Conservation (phyloP, 371 early-diverging fungal genomes). For the Umbelopsis sp. region DNA sequence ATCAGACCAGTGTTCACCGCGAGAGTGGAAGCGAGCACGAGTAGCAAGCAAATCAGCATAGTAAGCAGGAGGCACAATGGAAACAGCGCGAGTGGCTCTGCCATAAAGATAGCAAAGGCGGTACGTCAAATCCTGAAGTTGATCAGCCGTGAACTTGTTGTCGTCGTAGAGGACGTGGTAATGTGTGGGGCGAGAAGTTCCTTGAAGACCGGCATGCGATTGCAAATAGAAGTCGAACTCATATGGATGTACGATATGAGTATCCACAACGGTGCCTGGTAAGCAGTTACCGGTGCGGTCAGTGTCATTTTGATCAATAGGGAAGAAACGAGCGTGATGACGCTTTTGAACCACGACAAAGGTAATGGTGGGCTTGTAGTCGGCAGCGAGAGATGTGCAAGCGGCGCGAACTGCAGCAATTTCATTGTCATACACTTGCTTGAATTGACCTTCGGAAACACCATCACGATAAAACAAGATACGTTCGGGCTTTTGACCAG, state of each 20-base stretch:
- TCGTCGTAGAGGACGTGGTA: slow-evolving; percentile 91
- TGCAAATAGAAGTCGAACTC: slow-evolving; percentile 92
- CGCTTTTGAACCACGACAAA: slow-evolving; percentile 96
- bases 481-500: slow-evolving; percentile 78
- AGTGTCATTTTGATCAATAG: slow-evolving; percentile 60
- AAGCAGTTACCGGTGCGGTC: slow-evolving; percentile 48
- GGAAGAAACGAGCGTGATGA: slow-evolving; percentile 95
- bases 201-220: slow-evolving; percentile 90
- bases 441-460: slow-evolving; percentile 92
- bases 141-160: slow-evolving; percentile 76
- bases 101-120: slow-evolving; percentile 89
- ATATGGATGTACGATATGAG: slow-evolving; percentile 79
- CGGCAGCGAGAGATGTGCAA: slow-evolving; percentile 64
- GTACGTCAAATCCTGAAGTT: slow-evolving; percentile 84
- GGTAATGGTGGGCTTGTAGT: slow-evolving; percentile 85
- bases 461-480: slow-evolving; percentile 96
- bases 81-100: slow-evolving; percentile 81
- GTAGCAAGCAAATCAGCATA: slow-evolving; percentile 90
- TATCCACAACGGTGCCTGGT: slow-evolving; percentile 94
- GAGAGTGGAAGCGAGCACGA: slow-evolving; percentile 81
- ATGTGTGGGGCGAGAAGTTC: slow-evolving; percentile 90
- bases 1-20: slow-evolving; percentile 55
- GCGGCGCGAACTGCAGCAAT: slow-evolving; percentile 80
- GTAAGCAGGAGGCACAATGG: slow-evolving; percentile 86
- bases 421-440: slow-evolving; percentile 79